phyloP scores from a whole-genome alignment of 2,329 filamentous ascomycete genomes.

The Sporothrix schenckii region DNA sequence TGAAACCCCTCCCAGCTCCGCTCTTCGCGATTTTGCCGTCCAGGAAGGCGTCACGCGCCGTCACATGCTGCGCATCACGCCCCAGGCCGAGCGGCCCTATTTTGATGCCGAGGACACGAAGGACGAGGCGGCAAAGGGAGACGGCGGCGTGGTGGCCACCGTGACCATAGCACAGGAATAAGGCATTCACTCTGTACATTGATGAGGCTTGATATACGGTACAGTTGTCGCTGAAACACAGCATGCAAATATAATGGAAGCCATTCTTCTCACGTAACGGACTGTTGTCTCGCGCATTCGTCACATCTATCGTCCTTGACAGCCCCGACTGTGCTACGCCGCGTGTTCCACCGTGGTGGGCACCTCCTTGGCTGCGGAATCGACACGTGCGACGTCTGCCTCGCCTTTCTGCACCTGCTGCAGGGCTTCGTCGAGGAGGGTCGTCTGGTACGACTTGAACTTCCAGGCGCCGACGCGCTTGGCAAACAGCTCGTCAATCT shows the following conservation, averaged over 20 bases:
- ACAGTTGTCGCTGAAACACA: too few species aligned
- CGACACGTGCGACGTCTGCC: background rate
- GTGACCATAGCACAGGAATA: background rate
- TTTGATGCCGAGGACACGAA: conserved; percentile 20
- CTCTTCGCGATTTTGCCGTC: conserved; percentile 35
- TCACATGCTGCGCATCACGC: conserved; percentile 42
- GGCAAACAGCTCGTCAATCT: conserved; percentile 43
- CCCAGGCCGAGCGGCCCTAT: conserved; percentile 42
- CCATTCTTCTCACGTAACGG: background rate
- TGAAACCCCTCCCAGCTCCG: conserved; percentile 29
- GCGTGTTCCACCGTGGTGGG: background rate
- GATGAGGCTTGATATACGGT: too few species aligned
- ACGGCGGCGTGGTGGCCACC: background rate
- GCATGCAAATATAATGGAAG: too few species aligned
- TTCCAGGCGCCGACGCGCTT: conserved; percentile 39
- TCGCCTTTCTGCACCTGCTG: conserved; percentile 36
- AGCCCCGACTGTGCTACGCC: background rate
- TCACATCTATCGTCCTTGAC: too few species aligned
- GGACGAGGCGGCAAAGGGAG: background rate
- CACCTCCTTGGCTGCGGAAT: background rate
- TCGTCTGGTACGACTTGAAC: conserved; percentile 40
- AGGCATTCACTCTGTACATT: too few species aligned
- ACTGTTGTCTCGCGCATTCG: too few species aligned
- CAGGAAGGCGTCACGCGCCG: conserved; percentile 34
- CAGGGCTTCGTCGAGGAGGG: conserved; percentile 39